Conservation (phyloP, 768 basidiomycete species). For the Naganishia antarctica region DNA sequence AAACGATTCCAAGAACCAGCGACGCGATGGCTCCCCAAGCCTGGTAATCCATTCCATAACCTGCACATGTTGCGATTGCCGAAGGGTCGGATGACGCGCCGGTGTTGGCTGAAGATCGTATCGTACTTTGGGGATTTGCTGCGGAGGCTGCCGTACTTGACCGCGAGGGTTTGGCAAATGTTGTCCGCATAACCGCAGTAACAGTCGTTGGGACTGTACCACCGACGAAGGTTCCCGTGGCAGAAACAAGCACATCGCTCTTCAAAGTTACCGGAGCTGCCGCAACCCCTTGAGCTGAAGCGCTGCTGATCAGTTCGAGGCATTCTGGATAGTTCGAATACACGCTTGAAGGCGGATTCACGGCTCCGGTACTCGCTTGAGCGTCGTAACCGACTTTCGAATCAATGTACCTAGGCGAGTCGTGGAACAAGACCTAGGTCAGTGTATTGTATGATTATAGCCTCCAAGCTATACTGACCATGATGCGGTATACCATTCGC, state of each 20-base stretch:
- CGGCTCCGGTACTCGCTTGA: conserved; percentile 13
- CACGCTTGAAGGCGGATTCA: conserved; percentile 13
- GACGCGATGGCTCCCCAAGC: conserved; percentile 34
- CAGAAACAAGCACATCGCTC: neutral
- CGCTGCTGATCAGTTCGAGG: neutral
- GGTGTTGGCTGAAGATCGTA: neutral
- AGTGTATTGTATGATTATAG: neutral
- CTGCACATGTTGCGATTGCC: conserved; percentile 23
- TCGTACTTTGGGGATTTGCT: neutral
- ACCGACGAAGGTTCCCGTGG: neutral
- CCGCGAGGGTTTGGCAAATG: neutral
- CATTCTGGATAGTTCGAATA: conserved; percentile 19
- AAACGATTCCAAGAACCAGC: conserved; percentile 27
- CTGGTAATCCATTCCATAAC: conserved; percentile 38
- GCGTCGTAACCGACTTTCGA: conserved; percentile 17
- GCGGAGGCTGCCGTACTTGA: neutral
- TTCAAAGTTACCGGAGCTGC: neutral
- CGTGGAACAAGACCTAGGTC: neutral
- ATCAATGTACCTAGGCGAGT: conserved; percentile 10
- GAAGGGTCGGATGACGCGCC: neutral
- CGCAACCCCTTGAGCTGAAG: neutral
- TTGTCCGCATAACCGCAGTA: neutral
- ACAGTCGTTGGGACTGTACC: neutral
- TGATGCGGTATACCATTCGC: conserved; percentile 12
- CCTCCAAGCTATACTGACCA: neutral